These are phyloP conservation scores for Prunus campanulata DNA, from an alignment of 306 rosid species.

Conservation along the genomic window DNA sequence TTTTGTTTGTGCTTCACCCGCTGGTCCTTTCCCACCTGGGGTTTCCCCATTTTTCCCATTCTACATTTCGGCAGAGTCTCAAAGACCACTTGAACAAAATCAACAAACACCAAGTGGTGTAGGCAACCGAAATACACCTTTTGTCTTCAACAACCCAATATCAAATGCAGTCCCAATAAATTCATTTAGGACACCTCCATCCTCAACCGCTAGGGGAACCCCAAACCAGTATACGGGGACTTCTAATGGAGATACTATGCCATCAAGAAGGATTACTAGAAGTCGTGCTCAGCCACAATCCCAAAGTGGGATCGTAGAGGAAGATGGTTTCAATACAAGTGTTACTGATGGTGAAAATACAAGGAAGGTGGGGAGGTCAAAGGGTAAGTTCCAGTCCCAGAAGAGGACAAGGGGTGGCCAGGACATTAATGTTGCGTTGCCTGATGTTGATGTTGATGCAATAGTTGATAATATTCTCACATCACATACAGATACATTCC, in stretches of 20 bases:
- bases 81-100: constrained; percentile 50
- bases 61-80: constrained; percentile 48
- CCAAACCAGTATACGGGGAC: not conserved
- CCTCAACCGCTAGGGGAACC: constrained; percentile 11
- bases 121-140: constrained; percentile 10
- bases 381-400: constrained; percentile 17
- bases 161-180: constrained; percentile 72
- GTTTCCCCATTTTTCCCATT: constrained; percentile 76
- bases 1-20: constrained; percentile 76
- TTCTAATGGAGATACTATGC: constrained; percentile 30
- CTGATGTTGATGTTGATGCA: constrained; percentile 49
- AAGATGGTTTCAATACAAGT: constrained; percentile 38
- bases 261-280: constrained; percentile 34
- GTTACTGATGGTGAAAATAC: constrained; percentile 39
- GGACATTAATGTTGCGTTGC: constrained; percentile 21
- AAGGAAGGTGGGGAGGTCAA: constrained; percentile 36
- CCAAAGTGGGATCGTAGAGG: constrained; percentile 25
- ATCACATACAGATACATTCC: constrained; percentile 38
- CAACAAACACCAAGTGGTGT: constrained; percentile 32
- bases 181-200: constrained; percentile 63
- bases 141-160: constrained; percentile 31
- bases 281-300: constrained; percentile 43
- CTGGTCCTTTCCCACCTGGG: constrained; percentile 89
- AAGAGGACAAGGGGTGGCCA: constrained; percentile 41
- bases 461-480: constrained; percentile 46